Percentiles rank a stretch among this genome's conserved stretches.
Conservation (phyloP, 768 basidiomycete species). For the Mycena galericulata region DNA sequence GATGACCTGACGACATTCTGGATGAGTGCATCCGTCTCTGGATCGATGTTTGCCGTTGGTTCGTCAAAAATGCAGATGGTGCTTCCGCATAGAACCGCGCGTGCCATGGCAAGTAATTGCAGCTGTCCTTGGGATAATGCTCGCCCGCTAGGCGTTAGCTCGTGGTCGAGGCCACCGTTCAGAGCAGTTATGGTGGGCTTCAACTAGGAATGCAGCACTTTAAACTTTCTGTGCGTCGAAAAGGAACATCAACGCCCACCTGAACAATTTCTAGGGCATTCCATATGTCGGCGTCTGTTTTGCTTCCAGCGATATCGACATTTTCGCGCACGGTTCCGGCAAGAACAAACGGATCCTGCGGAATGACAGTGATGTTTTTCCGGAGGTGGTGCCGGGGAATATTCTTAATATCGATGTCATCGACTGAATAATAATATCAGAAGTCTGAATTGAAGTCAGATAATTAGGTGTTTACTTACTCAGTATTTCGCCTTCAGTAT, state of each 20-base stretch:
- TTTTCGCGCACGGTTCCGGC: conserved; percentile 60
- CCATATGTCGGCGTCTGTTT: conserved; percentile 30
- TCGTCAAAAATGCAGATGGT: conserved; percentile 69
- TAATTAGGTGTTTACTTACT: background rate
- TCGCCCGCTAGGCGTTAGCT: conserved; percentile 16
- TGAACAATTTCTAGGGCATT: conserved; percentile 27
- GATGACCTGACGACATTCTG: conserved; percentile 55
- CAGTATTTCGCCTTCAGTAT: conserved; percentile 55
- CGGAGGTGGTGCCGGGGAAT: conserved; percentile 62
- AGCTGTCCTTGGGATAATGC: conserved; percentile 44
- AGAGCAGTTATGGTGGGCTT: conserved; percentile 23
- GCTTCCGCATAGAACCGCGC: conserved; percentile 66
- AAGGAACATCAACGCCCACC: background rate
- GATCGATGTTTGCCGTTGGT: conserved; percentile 48
- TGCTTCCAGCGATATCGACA: conserved; percentile 41
- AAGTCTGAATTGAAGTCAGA: background rate
- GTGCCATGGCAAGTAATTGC: conserved; percentile 63
- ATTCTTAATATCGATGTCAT: conserved; percentile 60
- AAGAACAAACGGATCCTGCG: conserved; percentile 56
- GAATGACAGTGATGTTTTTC: conserved; percentile 38
- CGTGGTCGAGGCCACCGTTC: conserved; percentile 22
- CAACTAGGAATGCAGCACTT: background rate
- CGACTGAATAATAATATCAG: conserved; percentile 27
- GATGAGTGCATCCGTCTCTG: conserved; percentile 66
- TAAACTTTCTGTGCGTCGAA: background rate